Base-by-base conservation (phyloP, 2,329 filamentous ascomycete species). In the Pseudocercospora vitis region DNA sequence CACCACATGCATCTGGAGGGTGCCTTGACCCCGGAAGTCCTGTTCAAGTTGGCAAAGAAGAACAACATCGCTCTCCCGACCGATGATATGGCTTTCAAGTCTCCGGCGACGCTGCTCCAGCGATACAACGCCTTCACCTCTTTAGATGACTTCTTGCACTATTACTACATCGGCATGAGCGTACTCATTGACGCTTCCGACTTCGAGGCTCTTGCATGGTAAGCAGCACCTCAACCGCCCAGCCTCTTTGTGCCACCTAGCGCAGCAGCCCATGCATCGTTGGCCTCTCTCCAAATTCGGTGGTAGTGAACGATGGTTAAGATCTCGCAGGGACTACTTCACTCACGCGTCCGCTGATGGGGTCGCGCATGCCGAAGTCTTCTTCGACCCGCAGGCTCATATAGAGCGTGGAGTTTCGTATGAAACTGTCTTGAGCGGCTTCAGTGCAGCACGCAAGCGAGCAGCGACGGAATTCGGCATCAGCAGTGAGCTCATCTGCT, bases 1-100 rank as follows among this genome's bases (percentile, higher is more conserved):
- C 88, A 91, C 67, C 88, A 91, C 72, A 81, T 91, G 50, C 88
- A 92, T 68, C 78, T 92, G 28, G 88, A 91, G 71, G 88, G 88
- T 51, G 85, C 86, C 9, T 78, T 92, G 31, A 83, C 84, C 33
- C 86, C 88, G 1, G 73, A 78, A 51, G 76, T 90, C 32, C 81
- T 91, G 57, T 91, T 91, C 74, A 66, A 76, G 24, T 81, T 92
- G 4, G 85, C 88, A 4, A 68, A 73, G 29, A 81, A 81, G 65
- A 90, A 92, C 76, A 75, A 75, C 50, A 81, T 91, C 62, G 32
- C 74, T 2, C 78, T 91, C 3, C 72, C 76, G 1, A 65, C 67
- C 28, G 73, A 76, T 29, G 83, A 90, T 64, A 71, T 80, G 16
- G 82, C 84, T 26, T 91, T 88, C 69, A 69, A 73, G 11, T 88